phyloP scores from a whole-genome alignment of 2,329 filamentous ascomycete genomes.

The Scedosporium dehoogii region DNA sequence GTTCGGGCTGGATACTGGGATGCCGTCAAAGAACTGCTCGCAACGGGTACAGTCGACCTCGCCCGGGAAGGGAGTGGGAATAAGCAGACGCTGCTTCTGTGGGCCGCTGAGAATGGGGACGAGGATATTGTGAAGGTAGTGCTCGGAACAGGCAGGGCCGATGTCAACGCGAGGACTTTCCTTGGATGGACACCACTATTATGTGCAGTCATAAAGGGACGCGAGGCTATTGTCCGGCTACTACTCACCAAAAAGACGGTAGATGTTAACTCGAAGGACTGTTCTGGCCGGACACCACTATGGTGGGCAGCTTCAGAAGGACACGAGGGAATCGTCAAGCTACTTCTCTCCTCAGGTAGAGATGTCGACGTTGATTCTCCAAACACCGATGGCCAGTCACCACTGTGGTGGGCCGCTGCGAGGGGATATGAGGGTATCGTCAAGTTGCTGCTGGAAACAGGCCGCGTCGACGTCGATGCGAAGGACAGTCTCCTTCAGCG shows the following conservation, averaged over 20 bases:
- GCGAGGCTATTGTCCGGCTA: background rate
- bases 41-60: too few species aligned
- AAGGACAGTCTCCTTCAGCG: background rate
- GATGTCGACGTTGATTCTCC: background rate
- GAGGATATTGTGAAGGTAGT: too few species aligned
- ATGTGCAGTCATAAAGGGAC: background rate
- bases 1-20: too few species aligned
- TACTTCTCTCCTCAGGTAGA: background rate
- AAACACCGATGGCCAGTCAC: background rate
- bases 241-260: background rate
- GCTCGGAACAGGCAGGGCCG: background rate
- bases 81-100: too few species aligned
- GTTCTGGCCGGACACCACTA: background rate
- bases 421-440: background rate
- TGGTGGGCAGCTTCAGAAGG: background rate
- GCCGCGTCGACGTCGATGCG: background rate
- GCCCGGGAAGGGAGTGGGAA: too few species aligned
- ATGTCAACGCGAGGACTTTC: background rate
- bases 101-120: too few species aligned
- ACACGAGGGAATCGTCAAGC: background rate
- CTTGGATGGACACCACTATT: background rate
- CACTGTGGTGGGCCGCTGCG: background rate
- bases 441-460: background rate
- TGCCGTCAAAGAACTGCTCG: too few species aligned
- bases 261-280: background rate